These are phyloP conservation scores for Monosporascus sp. DNA, from an alignment of 2,329 filamentous ascomycete species.

Conservation along the genomic window DNA sequence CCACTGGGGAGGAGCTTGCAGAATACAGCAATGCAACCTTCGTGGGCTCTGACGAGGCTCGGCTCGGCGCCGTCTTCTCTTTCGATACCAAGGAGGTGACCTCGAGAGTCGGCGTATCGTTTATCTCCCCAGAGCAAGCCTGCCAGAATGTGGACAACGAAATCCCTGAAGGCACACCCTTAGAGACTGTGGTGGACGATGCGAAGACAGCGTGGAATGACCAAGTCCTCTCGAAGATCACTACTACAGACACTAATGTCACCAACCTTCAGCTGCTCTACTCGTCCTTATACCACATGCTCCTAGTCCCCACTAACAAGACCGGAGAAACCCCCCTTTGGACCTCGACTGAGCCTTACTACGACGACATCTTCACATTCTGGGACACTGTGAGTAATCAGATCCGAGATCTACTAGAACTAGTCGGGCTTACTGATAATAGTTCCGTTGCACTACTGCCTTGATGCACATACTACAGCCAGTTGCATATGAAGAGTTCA, in stretches of 20 bases:
- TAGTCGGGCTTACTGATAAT: constrained; percentile 25
- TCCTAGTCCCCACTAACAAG: constrained; percentile 63
- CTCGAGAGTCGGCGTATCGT: constrained; percentile 62
- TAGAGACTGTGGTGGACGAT: constrained; percentile 39
- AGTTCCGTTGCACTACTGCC: constrained; percentile 59
- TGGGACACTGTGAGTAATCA: constrained; percentile 46
- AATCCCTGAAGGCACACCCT: constrained; percentile 41
- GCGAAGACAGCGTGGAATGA: constrained; percentile 54
- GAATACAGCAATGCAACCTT: constrained; percentile 27
- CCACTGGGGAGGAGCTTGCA: constrained; percentile 24
- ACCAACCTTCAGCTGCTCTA: constrained; percentile 59
- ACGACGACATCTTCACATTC: constrained; percentile 66
- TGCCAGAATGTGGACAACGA: constrained; percentile 54
- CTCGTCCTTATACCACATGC: constrained; percentile 65
- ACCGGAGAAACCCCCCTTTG: constrained; percentile 67
- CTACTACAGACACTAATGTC: constrained; percentile 50
- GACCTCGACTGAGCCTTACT: constrained; percentile 61
- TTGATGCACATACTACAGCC: constrained; percentile 64
- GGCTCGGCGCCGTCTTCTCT: constrained; percentile 48
- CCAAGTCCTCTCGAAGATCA: constrained; percentile 58
- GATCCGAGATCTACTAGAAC: background rate
- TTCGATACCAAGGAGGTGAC: constrained; percentile 43
- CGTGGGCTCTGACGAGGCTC: constrained; percentile 31
- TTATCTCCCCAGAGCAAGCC: constrained; percentile 57
- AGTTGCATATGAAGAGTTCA: constrained; percentile 55